A percentile compares a stretch with the other conserved stretches of the same genome.
phyloP scores from a whole-genome alignment of 805 yeast species.

The Hanseniaspora pseudoguilliermondii region DNA sequence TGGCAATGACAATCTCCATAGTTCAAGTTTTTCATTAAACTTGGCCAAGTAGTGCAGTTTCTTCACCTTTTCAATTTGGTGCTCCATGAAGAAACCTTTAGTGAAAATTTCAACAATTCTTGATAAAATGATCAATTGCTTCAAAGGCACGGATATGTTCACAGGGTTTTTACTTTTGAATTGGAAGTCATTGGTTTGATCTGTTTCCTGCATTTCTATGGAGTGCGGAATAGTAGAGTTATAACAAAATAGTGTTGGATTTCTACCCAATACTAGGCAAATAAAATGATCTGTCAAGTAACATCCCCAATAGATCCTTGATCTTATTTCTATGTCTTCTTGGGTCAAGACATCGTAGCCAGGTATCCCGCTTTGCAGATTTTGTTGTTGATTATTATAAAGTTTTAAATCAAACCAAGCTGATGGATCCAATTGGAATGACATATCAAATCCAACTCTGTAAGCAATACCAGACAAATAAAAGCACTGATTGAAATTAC shows the following conservation, averaged over 20 bases:
- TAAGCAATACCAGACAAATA: conserved; percentile 50
- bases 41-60: conserved; percentile 29
- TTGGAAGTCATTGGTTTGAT: conserved; percentile 49
- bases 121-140: conserved; percentile 35
- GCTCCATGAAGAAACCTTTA: conserved; percentile 26
- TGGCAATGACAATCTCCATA: conserved; percentile 42
- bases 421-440: conserved; percentile 49
- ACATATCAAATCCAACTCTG: conserved; percentile 53
- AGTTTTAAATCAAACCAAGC: conserved; percentile 37
- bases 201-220: conserved; percentile 46
- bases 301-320: conserved; percentile 56
- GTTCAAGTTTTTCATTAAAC: conserved; percentile 38
- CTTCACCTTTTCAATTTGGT: conserved; percentile 22
- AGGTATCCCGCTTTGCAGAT: not conserved
- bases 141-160: conserved; percentile 27
- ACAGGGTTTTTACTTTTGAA: conserved; percentile 26
- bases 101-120: conserved; percentile 29
- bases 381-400: not conserved
- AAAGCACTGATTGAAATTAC: conserved; percentile 49
- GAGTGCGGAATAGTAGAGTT: conserved; percentile 52
- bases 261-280: conserved; percentile 46
- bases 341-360: conserved; percentile 29
- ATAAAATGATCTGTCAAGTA: conserved; percentile 53
- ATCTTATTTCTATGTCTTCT: conserved; percentile 43
- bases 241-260: conserved; percentile 40